A percentile compares a stretch with the other conserved stretches of the same genome.
Evolutionary conservation across 2,329 filamentous ascomycete genomes (phyloP).

Genomic region (Chaetomiaceae sp.): DNA sequence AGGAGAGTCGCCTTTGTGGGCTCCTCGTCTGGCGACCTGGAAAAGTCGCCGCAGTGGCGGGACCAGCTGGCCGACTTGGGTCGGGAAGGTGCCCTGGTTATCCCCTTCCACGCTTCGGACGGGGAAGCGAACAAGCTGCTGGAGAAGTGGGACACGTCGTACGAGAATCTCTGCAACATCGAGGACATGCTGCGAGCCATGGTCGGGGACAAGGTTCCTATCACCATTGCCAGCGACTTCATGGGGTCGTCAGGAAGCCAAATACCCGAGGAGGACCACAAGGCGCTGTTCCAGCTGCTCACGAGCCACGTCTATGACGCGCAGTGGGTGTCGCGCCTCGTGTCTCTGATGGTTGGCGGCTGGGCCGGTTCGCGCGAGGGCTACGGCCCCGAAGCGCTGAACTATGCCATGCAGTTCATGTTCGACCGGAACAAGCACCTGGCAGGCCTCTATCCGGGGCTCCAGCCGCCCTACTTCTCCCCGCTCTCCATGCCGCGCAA

Average conservation of each 20-base stretch:
- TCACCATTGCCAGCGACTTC: constrained; percentile 6
- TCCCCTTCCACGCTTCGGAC: constrained; percentile 27
- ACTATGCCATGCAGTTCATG: constrained; percentile 27
- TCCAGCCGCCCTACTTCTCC: constrained; percentile 28
- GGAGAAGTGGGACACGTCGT: constrained; percentile 32
- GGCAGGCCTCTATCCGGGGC: constrained; percentile 21
- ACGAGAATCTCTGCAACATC: constrained; percentile 45
- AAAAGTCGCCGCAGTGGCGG: constrained; percentile 28
- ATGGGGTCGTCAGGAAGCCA: background rate
- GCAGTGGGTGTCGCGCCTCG: constrained; percentile 33
- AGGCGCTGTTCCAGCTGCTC: constrained; percentile 6
- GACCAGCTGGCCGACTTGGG: constrained; percentile 30
- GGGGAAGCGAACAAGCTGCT: constrained; percentile 13
- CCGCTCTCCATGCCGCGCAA: constrained; percentile 16
- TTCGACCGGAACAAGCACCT: constrained; percentile 26
- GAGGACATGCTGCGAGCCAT: constrained; percentile 39
- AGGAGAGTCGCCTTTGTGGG: constrained; percentile 73
- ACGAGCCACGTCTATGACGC: constrained; percentile 27
- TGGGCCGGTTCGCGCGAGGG: constrained; percentile 13
- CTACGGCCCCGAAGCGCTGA: constrained; percentile 19
- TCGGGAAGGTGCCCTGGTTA: constrained; percentile 30
- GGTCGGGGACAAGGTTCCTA: constrained; percentile 17
- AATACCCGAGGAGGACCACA: background rate
- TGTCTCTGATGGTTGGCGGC: constrained; percentile 27
- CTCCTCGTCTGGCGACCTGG: constrained; percentile 58